A percentile compares a stretch with the other conserved stretches of the same genome.
Evolutionary conservation across 768 basidiomycete genomes (phyloP).

Genomic region (Daedalea quercina): DNA sequence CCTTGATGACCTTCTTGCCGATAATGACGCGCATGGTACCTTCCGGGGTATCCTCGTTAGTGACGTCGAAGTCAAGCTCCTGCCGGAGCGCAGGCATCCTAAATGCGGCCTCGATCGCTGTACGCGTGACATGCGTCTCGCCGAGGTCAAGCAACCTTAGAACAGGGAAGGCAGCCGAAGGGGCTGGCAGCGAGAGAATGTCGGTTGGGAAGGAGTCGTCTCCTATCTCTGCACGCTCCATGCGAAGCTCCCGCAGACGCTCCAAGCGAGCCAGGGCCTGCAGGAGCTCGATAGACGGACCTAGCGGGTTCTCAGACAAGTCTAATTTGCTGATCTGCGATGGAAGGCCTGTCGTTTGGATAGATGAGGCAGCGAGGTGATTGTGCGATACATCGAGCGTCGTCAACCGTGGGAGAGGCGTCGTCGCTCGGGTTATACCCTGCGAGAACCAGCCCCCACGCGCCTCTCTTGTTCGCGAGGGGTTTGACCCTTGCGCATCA

Average conservation of each 20-base stretch:
- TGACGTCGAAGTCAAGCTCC: slow-evolving; percentile 47
- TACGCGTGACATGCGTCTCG: slow-evolving; percentile 51
- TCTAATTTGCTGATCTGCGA: slow-evolving; percentile 48
- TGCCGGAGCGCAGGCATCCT: slow-evolving; percentile 34
- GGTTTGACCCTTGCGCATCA: slow-evolving; percentile 16
- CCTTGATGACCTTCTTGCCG: slow-evolving; percentile 66
- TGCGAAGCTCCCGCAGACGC: slow-evolving; percentile 49
- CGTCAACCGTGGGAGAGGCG: slow-evolving; percentile 61
- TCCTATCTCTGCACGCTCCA: slow-evolving; percentile 51
- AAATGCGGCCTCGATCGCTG: slow-evolving; percentile 40
- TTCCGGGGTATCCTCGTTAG: slow-evolving; percentile 43
- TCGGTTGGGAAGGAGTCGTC: slow-evolving; percentile 50
- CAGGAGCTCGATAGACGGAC: slow-evolving; percentile 34
- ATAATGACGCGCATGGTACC: slow-evolving; percentile 52
- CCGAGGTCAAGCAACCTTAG: slow-evolving; percentile 58
- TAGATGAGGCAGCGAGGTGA: slow-evolving; percentile 44
- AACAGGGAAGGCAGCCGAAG: slow-evolving; percentile 36
- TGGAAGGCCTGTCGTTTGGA: slow-evolving; percentile 50
- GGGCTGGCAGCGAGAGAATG: slow-evolving; percentile 22
- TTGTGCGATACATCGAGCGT: slow-evolving; percentile 64
- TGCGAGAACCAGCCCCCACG: slow-evolving; percentile 54
- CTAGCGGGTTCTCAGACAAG: slow-evolving; percentile 64
- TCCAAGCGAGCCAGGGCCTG: slow-evolving; percentile 39
- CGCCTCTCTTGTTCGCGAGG: slow-evolving; percentile 27
- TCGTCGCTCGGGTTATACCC: slow-evolving; percentile 51